phyloP scores from a whole-genome alignment of 208 protist genomes.

The Blastocrithidia nonstop region DNA sequence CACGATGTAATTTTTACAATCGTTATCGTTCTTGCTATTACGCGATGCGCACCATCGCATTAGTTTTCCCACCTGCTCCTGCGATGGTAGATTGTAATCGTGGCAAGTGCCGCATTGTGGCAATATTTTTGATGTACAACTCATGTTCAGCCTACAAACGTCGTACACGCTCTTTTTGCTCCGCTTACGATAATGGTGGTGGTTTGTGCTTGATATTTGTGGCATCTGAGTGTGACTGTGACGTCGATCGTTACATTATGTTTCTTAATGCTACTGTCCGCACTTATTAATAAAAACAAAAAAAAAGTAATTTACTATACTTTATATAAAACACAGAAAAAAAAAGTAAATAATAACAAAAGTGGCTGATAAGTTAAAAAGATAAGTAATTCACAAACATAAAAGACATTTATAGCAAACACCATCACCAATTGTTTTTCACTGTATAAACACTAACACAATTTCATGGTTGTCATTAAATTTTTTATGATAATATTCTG shows the following conservation, averaged over 20 bases:
- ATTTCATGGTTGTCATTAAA: too few relatives aligned
- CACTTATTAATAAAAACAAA: background rate
- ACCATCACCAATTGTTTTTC: too few relatives aligned
- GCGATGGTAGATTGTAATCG: slow-evolving; percentile 70
- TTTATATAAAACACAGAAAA: slow-evolving; percentile 7
- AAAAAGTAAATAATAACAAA: too few relatives aligned
- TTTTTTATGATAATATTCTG: too few relatives aligned
- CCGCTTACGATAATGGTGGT: slow-evolving; percentile 32
- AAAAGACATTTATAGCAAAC: too few relatives aligned
- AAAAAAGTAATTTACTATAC: slow-evolving; percentile 5
- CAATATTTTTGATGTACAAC: slow-evolving; percentile 42
- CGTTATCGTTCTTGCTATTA: slow-evolving; percentile 48
- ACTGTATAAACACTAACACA: too few relatives aligned
- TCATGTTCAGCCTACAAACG: slow-evolving; percentile 61
- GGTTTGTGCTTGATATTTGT: slow-evolving; percentile 5
- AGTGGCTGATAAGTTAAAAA: too few relatives aligned
- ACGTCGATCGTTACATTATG: too few relatives aligned
- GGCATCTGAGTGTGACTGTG: background rate
- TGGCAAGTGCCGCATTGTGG: slow-evolving; percentile 52
- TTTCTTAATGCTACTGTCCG: background rate
- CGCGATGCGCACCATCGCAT: slow-evolving; percentile 36
- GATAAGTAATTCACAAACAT: too few relatives aligned
- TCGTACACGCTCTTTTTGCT: slow-evolving; percentile 29
- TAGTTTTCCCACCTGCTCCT: slow-evolving; percentile 67
- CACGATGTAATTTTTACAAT: slow-evolving; percentile 19